Evolutionary conservation across 2,329 filamentous ascomycete genomes (phyloP).

Genomic region (Diaporthe nobilis): DNA sequence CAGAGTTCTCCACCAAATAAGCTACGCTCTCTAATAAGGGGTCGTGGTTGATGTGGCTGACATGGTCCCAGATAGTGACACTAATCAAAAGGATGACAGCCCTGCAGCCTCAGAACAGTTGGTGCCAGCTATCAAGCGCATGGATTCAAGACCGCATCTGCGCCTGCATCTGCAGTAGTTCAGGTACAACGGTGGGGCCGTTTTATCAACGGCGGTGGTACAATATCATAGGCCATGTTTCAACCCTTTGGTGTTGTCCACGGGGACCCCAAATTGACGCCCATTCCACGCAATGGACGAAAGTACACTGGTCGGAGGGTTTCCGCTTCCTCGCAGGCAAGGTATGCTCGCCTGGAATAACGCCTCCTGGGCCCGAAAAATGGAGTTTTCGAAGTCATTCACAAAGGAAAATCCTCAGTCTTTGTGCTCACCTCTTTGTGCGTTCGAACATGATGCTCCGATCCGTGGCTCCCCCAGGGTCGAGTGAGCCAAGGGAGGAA

Average conservation of each 20-base stretch:
- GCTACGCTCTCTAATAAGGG: slow-evolving; percentile 11
- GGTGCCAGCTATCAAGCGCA: background rate
- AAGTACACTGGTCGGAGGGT: slow-evolving; percentile 34
- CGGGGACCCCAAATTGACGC: slow-evolving; percentile 9
- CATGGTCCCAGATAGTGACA: slow-evolving; percentile 1
- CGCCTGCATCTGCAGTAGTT: slow-evolving; percentile 31
- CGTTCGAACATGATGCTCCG: slow-evolving; percentile 17
- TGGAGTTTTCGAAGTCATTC: slow-evolving; percentile 4
- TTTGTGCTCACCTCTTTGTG: slow-evolving; percentile 40
- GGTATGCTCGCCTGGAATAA: slow-evolving; percentile 16
- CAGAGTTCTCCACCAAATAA: slow-evolving; percentile 19
- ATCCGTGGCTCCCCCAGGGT: slow-evolving; percentile 18
- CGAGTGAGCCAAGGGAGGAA: slow-evolving; percentile 29
- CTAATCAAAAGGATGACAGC: slow-evolving; percentile 1
- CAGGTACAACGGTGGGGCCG: slow-evolving; percentile 26
- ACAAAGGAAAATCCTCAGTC: slow-evolving; percentile 34
- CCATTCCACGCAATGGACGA: slow-evolving; percentile 24
- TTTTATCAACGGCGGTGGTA: slow-evolving; percentile 19
- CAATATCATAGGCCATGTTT: slow-evolving; percentile 38
- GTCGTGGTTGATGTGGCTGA: slow-evolving; percentile 1
- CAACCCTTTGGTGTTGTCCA: slow-evolving; percentile 30
- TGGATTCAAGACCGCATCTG: slow-evolving; percentile 4
- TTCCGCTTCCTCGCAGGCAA: slow-evolving; percentile 23
- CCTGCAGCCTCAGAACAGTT: background rate
- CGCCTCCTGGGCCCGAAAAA: slow-evolving; percentile 16